These are phyloP conservation scores for Ogataea corticis DNA, from an alignment of 805 yeast species.

Conservation along the genomic window DNA sequence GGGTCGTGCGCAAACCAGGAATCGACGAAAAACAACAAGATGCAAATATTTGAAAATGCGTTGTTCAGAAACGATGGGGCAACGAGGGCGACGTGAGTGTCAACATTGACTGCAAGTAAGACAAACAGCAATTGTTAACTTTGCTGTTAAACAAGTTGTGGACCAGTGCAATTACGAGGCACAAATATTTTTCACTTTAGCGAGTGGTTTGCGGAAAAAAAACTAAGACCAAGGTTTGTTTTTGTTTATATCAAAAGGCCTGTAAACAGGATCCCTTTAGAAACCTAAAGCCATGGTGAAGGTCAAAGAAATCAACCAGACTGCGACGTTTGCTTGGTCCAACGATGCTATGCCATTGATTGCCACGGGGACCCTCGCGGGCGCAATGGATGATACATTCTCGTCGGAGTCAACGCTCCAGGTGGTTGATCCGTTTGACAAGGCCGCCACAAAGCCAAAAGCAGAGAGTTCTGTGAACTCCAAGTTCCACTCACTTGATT, in stretches of 20 bases:
- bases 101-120: neutral
- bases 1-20: slow-evolving; percentile 5
- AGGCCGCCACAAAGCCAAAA: slow-evolving; percentile 39
- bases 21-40: slow-evolving; percentile 4
- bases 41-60: slow-evolving; percentile 12
- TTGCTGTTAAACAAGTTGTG: slow-evolving; percentile 1
- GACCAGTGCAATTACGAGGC: neutral
- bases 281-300: slow-evolving; percentile 57
- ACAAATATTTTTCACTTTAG: neutral
- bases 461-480: slow-evolving; percentile 49
- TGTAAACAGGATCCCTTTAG: neutral
- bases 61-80: slow-evolving; percentile 18
- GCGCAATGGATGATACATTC: slow-evolving; percentile 88
- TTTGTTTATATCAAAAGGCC: slow-evolving; percentile 5
- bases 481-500: slow-evolving; percentile 77
- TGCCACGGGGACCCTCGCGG: slow-evolving; percentile 94
- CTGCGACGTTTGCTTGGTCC: slow-evolving; percentile 98
- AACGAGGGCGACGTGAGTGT: neutral
- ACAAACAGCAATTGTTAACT: slow-evolving; percentile 2
- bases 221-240: slow-evolving; percentile 1
- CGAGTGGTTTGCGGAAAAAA: neutral
- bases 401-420: slow-evolving; percentile 77
- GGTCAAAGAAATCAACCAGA: slow-evolving; percentile 76
- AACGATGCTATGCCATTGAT: slow-evolving; percentile 68
- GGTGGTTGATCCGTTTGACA: slow-evolving; percentile 66